A percentile compares a stretch with the other conserved stretches of the same genome.
Conservation (phyloP, 2,329 filamentous ascomycete genomes). For the Cordyceps militaris region DNA sequence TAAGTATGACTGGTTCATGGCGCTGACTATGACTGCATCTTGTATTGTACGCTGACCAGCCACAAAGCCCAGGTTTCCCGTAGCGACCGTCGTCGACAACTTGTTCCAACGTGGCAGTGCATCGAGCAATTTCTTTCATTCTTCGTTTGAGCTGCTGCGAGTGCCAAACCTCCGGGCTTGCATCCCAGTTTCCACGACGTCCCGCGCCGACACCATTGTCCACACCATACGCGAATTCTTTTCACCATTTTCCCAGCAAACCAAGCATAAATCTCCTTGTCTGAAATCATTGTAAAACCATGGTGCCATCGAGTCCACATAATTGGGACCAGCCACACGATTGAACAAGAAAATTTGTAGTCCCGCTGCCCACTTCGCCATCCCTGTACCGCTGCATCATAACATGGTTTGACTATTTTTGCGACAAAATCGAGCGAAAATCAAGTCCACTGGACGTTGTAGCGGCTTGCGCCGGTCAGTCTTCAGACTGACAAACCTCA, state of each 20-base stretch:
- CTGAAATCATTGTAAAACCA: too few species aligned
- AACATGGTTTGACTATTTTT: too few species aligned
- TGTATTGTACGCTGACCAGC: too few species aligned
- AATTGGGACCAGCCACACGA: background rate
- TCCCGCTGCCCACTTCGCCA: background rate
- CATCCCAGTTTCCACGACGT: too few species aligned
- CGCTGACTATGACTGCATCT: background rate
- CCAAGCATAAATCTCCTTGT: too few species aligned
- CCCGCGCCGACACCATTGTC: too few species aligned
- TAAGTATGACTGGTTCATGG: background rate
- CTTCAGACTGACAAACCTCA: background rate
- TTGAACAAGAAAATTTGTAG: background rate
- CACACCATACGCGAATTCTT: background rate
- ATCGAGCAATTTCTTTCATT: background rate
- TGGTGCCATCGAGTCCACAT: conserved; percentile 6
- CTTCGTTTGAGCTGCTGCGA: too few species aligned
- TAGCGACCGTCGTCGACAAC: background rate
- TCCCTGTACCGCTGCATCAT: background rate
- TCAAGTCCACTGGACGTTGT: too few species aligned
- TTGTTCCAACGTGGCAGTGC: background rate
- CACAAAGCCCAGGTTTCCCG: too few species aligned
- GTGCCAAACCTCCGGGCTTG: background rate
- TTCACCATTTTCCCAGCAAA: too few species aligned
- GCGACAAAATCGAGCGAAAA: too few species aligned
- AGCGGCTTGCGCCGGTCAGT: background rate